Conservation (phyloP, 2,329 filamentous ascomycete genomes). For the Thelonectria discophora region DNA sequence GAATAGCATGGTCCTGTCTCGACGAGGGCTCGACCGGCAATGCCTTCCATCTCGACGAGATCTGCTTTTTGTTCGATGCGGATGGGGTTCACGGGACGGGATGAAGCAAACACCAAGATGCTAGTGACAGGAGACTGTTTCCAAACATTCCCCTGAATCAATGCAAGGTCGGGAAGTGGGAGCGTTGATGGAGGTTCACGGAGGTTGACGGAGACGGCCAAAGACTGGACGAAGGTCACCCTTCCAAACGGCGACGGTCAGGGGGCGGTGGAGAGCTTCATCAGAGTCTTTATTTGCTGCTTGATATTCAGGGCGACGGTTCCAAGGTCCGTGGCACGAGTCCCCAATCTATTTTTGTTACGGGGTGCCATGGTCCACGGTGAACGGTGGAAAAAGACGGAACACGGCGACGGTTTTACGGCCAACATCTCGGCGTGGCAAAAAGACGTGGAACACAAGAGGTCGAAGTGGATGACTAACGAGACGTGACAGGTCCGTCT, state of each 20-base stretch:
- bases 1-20: neutral
- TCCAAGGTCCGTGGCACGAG: conserved; percentile 1
- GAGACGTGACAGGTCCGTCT: conserved; percentile 13
- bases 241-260: conserved; percentile 9
- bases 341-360: conserved; percentile 23
- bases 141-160: conserved; percentile 21
- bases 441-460: conserved; percentile 15
- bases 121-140: conserved; percentile 13
- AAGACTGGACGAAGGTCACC: conserved; percentile 15
- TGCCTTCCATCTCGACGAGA: conserved; percentile 7
- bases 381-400: neutral
- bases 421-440: conserved; percentile 18
- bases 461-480: conserved; percentile 2
- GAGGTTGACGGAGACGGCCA: neutral
- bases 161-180: conserved; percentile 26
- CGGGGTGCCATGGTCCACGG: neutral
- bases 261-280: conserved; percentile 23
- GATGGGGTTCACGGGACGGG: conserved; percentile 7
- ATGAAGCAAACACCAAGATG: conserved; percentile 15
- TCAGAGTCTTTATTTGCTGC: neutral
- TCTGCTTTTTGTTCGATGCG: conserved; percentile 9
- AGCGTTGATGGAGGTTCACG: neutral
- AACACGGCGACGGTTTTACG: conserved; percentile 7
- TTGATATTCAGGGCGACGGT: conserved; percentile 19
- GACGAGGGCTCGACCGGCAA: conserved; percentile 2